Base-by-base conservation (phyloP, 768 basidiomycete species). In the Serendipita sp. region DNA sequence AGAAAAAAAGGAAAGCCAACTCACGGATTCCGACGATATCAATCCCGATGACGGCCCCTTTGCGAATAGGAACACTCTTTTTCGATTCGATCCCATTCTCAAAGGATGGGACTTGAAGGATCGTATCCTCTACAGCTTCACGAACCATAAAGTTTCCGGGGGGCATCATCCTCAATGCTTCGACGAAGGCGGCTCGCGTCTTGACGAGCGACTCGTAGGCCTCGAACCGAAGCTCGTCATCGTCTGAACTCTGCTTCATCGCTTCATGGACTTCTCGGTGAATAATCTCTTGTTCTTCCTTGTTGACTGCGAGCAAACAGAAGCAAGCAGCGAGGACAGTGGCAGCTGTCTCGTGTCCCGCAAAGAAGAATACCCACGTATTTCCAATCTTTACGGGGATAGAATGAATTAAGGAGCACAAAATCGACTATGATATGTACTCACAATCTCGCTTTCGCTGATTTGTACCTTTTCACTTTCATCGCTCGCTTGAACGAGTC, bases 21-120 rank as follows among this genome's bases (percentile, higher is more conserved):
- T 74, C 67, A 81, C 80, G 76, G 56, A 79, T 71, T 65, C 79
- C 80, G 65, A 81, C 67, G 76, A 80, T 77, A 67, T 82, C 80
- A 4, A 79, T 72, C 2, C 79, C 68, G 13, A 79, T 71, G 35
- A 45, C 34, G 15, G 56, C 63, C 28, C 56, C 56, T 32, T 60
- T 60, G 3, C 58, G 67, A 67, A 34, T 71, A 48, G 34, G 66
- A 16, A 68, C 68, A 28, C 65, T 65, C 10, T 63, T 45, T 1
- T 48, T 47, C 13, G 11, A 8, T n/a, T 60, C 16, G 10, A 23
- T 28, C 16, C 35, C 35, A n/a, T 10, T 28, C 10, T 38, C 34
- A 28, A 66, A 67, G 35, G 66, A 67, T 38, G 72, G 65, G 35
- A 69, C 58, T 28, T 38, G 68, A n/a, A 75, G 64, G 1, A 68